phyloP scores from a whole-genome alignment of 2,329 filamentous ascomycete species.

The Colletotrichum lupini region DNA sequence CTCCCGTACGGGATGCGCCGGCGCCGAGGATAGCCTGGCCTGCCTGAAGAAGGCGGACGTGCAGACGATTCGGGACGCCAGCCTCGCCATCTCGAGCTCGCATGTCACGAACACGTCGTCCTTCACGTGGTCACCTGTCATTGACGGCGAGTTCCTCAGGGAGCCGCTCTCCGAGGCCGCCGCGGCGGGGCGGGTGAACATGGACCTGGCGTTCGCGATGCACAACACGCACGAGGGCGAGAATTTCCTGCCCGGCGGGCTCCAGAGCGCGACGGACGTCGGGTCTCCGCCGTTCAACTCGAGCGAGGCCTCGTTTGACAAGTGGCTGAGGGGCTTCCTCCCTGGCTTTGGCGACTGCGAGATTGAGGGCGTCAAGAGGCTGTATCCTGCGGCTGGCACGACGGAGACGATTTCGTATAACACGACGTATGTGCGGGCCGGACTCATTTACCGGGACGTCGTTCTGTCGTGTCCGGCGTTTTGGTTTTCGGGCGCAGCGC shows the following conservation, averaged over 20 bases:
- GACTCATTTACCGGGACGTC: conserved; percentile 67
- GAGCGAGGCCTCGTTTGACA: conserved; percentile 58
- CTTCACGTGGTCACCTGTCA: conserved; percentile 70
- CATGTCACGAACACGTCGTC: conserved; percentile 65
- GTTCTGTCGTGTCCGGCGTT: conserved; percentile 69
- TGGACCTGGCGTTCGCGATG: conserved; percentile 60
- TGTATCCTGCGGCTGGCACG: conserved; percentile 60
- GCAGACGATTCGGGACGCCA: conserved; percentile 64
- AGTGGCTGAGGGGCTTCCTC: conserved; percentile 65
- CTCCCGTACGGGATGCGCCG: conserved; percentile 58
- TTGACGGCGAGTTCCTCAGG: conserved; percentile 65
- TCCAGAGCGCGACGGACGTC: conserved; percentile 47
- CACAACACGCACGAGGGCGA: conserved; percentile 74
- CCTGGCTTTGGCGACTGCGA: conserved; percentile 56
- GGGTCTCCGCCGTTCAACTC: conserved; percentile 59
- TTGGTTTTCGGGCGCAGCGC: conserved; percentile 62
- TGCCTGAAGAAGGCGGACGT: conserved; percentile 67
- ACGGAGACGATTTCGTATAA: conserved; percentile 63
- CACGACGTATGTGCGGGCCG: conserved; percentile 62
- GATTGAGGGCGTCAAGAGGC: conserved; percentile 48
- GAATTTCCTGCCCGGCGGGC: conserved; percentile 66
- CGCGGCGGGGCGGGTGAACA: conserved; percentile 51
- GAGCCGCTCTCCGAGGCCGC: conserved; percentile 58
- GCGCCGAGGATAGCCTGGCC: conserved; percentile 53
- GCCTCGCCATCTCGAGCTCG: conserved; percentile 56